Evolutionary conservation across 2,329 filamentous ascomycete species (phyloP), one percentile per base, ranked within the genome.

Genomic region (Claviceps cyperi): DNA sequence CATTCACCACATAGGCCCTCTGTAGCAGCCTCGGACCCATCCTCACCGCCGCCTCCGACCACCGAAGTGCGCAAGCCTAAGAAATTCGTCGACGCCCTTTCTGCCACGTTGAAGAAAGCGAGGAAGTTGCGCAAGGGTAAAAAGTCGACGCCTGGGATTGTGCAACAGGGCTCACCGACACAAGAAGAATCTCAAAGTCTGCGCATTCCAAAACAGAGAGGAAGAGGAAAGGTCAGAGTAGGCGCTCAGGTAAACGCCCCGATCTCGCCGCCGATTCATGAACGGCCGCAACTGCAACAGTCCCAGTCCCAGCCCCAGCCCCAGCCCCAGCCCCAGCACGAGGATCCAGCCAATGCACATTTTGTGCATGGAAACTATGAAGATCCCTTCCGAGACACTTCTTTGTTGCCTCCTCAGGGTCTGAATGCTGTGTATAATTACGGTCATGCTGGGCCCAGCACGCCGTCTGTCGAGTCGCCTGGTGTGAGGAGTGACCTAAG

Each of bases 91-190:
- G 65, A 69, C 47, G 66, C 67, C 7, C 60, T 70, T 38, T 66
- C 67, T 11, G 69, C 68, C 36, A 69, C 67, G 4, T 60, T 69
- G 44, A 63, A 64, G 48, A 69, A 68, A 55, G 66, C 67, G 22
- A 63, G 63, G 19, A 64, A 60, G 39, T 54, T 68, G 48, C 60
- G 64, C 49, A 65, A 59, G 50, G 51, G 53, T 24, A 60, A 59
- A 37, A 66, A 64, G 54, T 48, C 52, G 15, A 46, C 51, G 1
- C 52, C 56, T 2, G 40, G 46, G 15, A 11, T 19, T 8, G 52
- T 58, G 22, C 57, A 59, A 14, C 56, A 59, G 6, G 59, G 55
- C 14, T 68, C 65, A 19, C 66, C 65, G 2, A 60, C 56, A n/a
- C 56, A 59, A 38, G 63, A 64, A 9, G 45, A 22, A 11, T 45